A percentile compares a stretch with the other conserved stretches of the same genome.
Evolutionary conservation across 2,329 filamentous ascomycete species (phyloP).

Genomic region (Neofusicoccum sp.): DNA sequence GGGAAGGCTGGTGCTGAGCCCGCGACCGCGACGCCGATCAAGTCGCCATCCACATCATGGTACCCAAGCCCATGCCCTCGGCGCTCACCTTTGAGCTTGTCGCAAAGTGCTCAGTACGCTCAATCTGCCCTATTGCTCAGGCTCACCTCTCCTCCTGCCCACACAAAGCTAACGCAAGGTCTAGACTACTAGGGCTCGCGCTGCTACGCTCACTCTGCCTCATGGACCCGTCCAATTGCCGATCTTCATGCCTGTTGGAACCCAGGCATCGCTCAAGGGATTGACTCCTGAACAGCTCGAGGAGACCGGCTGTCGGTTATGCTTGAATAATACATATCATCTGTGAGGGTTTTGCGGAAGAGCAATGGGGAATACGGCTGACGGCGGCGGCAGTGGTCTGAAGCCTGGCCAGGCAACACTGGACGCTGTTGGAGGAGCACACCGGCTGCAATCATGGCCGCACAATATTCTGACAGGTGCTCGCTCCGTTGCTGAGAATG

Average conservation of each 20-base stretch:
- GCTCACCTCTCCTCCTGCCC: background rate
- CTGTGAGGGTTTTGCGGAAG: constrained; percentile 47
- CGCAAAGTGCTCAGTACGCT: constrained; percentile 41
- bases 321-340: constrained; percentile 98
- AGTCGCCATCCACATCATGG: constrained; percentile 28
- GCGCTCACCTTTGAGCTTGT: constrained; percentile 42
- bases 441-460: constrained; percentile 92
- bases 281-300: constrained; percentile 90
- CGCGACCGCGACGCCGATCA: constrained; percentile 1
- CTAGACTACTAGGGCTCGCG: constrained; percentile 91
- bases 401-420: constrained; percentile 92
- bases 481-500: constrained; percentile 16
- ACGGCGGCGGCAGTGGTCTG: constrained; percentile 60
- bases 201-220: constrained; percentile 82
- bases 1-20: background rate
- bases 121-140: background rate
- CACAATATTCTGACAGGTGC: constrained; percentile 84
- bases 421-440: constrained; percentile 85
- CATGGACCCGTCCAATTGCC: constrained; percentile 73
- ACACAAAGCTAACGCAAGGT: constrained; percentile 17
- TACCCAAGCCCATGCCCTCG: constrained; percentile 37
- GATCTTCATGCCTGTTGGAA: constrained; percentile 98
- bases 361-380: background rate
- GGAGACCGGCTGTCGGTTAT: constrained; percentile 84
- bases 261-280: constrained; percentile 93